Base-by-base conservation (phyloP, 2,329 filamentous ascomycete genomes). In the Aureobasidium sp. region DNA sequence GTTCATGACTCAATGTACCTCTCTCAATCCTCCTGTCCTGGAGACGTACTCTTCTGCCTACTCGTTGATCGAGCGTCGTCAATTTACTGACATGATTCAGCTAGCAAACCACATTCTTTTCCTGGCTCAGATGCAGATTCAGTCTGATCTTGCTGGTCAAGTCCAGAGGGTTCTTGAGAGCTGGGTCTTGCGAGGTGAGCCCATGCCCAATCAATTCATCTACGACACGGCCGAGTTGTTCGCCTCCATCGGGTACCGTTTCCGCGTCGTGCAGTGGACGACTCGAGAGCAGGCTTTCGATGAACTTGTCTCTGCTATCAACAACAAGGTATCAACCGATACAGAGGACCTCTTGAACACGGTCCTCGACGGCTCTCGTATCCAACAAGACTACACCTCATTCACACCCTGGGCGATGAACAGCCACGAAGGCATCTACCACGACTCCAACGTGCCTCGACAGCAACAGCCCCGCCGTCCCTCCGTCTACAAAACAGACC, bases 61-160 rank as follows among this genome's bases (percentile, higher is more conserved):
- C 8, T 21, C 23, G 1, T 23, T 55, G n/a, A 43, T 55, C 9
- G 51, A 55, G 38, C 51, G 51, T 23, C 25, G 51, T 10, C 51
- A 55, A 45, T 55, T 55, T 17, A 55, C 51, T 23, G 51, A 55
- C 38, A 55, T 55, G 51, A 35, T 55, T 4, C 25, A 55, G 27
- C n/a, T 55, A 10, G 25, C 38, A 3, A 55, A 55, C 13, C 51
- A 55, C 38, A 31, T 55, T 3, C 11, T 43, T 4, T 35, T 55
- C 6, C 15, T 55, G 1, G 38, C 51, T 10, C 38, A 23, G 1
- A 43, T 55, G 38, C 51, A 55, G 27, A 43, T 10, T 17, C 9
- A 13, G 8, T 8, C 10, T 23, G 27, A 17, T 17, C 21, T 55
- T 55, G 37, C 51, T 21, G 51, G 23, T 17, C 38, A 43, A 21